These are phyloP conservation scores for Acanthamoeba triangularis DNA, from an alignment of 208 protist species.

Conservation along the genomic window DNA sequence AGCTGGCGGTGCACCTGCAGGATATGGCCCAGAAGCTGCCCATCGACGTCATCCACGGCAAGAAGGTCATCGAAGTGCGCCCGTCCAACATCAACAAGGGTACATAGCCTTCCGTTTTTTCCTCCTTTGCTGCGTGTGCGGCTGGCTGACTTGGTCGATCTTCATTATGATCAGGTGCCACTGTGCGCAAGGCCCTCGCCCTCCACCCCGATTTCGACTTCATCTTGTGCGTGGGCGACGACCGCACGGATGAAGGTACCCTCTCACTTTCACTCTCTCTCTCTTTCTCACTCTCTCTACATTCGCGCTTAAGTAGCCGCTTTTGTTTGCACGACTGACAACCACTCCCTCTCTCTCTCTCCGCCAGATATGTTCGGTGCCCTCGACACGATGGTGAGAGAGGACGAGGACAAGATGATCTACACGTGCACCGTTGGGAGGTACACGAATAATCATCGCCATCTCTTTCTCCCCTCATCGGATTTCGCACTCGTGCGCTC, in stretches of 20 bases:
- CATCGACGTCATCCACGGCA: slow-evolving; percentile 84
- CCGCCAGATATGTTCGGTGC: slow-evolving; percentile 45
- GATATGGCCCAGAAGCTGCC: slow-evolving; percentile 77
- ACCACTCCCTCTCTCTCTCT: neutral
- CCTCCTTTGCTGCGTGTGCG: neutral
- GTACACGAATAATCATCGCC: neutral
- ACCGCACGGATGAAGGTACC: slow-evolving; percentile 68
- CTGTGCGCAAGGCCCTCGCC: neutral
- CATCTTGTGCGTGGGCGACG: slow-evolving; percentile 69
- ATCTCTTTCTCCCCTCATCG: neutral
- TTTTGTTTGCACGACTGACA: too few relatives aligned
- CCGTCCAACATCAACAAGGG: slow-evolving; percentile 64
- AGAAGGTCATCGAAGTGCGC: slow-evolving; percentile 76
- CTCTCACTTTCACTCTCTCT: neutral
- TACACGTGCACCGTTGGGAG: slow-evolving; percentile 39
- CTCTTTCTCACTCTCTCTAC: too few relatives aligned
- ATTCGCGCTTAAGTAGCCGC: neutral
- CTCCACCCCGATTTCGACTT: slow-evolving; percentile 42
- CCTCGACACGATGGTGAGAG: slow-evolving; percentile 2
- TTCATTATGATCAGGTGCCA: neutral
- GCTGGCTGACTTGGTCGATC: neutral
- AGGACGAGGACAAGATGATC: slow-evolving; percentile 11
- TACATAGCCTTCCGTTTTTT: neutral
- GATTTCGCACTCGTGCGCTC: neutral
- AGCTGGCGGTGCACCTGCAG: slow-evolving; percentile 86